Conservation (phyloP, 2,329 filamentous ascomycete genomes). For the Penicillium palitans region DNA sequence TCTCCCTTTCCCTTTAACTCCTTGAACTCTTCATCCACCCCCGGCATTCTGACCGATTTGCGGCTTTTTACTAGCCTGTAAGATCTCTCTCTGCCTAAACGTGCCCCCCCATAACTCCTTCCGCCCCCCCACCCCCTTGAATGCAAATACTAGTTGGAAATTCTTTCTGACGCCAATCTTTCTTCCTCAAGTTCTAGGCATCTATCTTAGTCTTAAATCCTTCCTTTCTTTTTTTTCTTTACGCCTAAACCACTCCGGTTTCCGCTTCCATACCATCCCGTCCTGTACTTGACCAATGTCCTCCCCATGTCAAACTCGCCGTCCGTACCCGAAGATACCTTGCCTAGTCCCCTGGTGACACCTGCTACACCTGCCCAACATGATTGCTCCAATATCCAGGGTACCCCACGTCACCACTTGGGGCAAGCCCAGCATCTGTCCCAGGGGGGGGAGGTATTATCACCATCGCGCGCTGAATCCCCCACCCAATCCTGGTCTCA, state of each 20-base stretch:
- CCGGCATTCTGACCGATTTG: conserved; percentile 17
- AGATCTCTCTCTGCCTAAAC: conserved; percentile 31
- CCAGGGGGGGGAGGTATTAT: conserved; percentile 33
- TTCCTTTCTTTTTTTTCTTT: neutral
- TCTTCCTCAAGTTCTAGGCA: neutral
- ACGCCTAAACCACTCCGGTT: conserved; percentile 12
- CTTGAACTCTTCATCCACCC: conserved; percentile 13
- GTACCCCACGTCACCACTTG: conserved; percentile 39
- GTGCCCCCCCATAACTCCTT: conserved; percentile 24
- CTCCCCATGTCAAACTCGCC: conserved; percentile 53
- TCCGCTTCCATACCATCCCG: conserved; percentile 23
- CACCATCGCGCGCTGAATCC: conserved; percentile 39
- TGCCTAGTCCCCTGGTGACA: conserved; percentile 48
- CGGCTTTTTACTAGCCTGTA: conserved; percentile 31
- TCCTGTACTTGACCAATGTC: conserved; percentile 49
- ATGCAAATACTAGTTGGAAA: conserved; percentile 2
- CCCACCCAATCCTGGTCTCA: conserved; percentile 40
- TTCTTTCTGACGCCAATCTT: conserved; percentile 12
- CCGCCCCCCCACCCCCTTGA: conserved; percentile 8
- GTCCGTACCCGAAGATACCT: conserved; percentile 45
- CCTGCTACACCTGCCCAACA: conserved; percentile 42
- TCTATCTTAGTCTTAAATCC: neutral
- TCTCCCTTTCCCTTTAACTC: neutral
- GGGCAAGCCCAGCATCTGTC: conserved; percentile 32
- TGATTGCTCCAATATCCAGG: conserved; percentile 36